Conservation (phyloP, 345 rosid genomes). For the Eucalyptus polybractea region DNA sequence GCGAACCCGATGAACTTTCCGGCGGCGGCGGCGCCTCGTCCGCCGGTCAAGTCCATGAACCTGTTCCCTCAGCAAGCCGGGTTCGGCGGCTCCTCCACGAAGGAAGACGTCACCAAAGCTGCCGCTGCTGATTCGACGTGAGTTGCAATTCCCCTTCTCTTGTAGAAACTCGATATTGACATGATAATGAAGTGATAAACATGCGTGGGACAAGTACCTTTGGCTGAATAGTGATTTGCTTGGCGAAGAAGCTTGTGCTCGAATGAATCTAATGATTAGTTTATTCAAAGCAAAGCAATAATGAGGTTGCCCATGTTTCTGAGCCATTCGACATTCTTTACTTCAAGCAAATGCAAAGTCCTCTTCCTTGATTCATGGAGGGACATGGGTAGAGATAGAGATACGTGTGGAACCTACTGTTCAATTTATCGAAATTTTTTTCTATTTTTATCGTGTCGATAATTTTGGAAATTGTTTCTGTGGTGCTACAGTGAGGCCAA, state of each 20-base stretch:
- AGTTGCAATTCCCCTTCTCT: background rate
- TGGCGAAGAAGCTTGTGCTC: background rate
- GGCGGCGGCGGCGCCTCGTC: background rate
- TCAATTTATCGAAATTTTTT: background rate
- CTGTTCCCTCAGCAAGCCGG: conserved; percentile 50
- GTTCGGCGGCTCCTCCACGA: conserved; percentile 2
- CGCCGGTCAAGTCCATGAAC: conserved; percentile 27
- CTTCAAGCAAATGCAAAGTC: background rate
- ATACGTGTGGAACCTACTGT: background rate
- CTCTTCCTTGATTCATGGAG: background rate
- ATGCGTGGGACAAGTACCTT: background rate
- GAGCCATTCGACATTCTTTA: background rate
- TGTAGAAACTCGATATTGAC: background rate
- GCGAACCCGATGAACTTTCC: conserved; percentile 21
- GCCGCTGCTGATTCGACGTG: conserved; percentile 15
- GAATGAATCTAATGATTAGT: background rate
- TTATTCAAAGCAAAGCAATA: background rate
- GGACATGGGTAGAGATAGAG: background rate
- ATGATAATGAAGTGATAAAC: background rate
- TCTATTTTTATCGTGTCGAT: background rate
- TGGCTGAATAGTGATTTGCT: background rate
- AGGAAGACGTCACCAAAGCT: conserved; percentile 8
- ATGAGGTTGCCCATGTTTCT: background rate
- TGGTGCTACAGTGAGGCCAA: conserved; percentile 5
- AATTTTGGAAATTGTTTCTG: background rate